Base-by-base conservation (phyloP, 768 basidiomycete genomes). In the Tricholoma saponaceum region DNA sequence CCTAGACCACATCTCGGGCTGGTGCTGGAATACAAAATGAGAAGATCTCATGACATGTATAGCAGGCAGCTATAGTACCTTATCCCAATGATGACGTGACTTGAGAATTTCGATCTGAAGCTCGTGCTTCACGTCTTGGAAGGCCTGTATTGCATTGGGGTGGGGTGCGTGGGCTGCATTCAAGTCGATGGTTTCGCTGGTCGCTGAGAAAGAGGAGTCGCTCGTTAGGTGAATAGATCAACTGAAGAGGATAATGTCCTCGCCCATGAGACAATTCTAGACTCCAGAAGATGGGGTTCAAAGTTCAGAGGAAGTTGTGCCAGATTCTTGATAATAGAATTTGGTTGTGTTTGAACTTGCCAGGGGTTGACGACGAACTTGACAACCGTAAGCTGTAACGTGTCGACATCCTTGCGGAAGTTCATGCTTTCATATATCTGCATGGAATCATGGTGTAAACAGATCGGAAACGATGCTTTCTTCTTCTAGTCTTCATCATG, bases 61-160 rank as follows among this genome's bases (percentile, higher is more conserved):
- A 14, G 14, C 28, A 49, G 6, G 28, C 1, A 28, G 6, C 16
- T 49, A 16, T 49, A 16, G 25, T 49, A 49, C 47, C 16, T 78
- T 75, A 72, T 89, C 77, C 90, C 90, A 90, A 58, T 87, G 62
- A 52, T 70, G 78, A 57, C 90, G 85, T 51, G 87, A 88, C 57
- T 78, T 82, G 57, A 84, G 44, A 63, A 91, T 84, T 66, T 83
- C 84, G n/a, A 70, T 46, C 73, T 86, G 89, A 76, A 92, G 86
- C 13, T 65, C 67, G 46, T 69, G 74, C 30, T 82, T 70, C 58
- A 87, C 74, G 52, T 69, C 56, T 39, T 79, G 76, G 75, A 90
- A 91, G 0, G 89, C 90, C 39, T 83, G 80, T 60, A 88, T 69
- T 8, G 87, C 82, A 61, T 83, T 87, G 41, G 67, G 67, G 43